phyloP scores from a whole-genome alignment of 495 filamentous ascomycete species.

The Hypoxylon subgilvum region DNA sequence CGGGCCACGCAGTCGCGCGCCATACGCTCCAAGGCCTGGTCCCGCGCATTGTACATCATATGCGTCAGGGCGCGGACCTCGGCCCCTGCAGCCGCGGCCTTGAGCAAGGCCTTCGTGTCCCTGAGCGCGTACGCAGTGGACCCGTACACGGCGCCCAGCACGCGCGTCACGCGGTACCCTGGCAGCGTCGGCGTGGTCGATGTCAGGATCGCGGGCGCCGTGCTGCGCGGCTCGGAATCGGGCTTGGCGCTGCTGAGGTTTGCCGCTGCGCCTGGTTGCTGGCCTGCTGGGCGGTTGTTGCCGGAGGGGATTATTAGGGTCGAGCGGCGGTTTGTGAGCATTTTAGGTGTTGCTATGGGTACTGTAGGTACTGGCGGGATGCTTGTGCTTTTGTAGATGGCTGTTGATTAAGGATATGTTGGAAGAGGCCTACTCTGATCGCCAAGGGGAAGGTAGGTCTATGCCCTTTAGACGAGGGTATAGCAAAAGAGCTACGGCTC shows the following conservation, averaged over 20 bases:
- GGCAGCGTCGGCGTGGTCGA: slow-evolving; percentile 26
- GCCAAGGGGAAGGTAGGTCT: neutral
- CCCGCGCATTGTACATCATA: slow-evolving; percentile 30
- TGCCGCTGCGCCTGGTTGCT: neutral
- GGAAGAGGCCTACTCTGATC: neutral
- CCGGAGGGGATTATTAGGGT: slow-evolving; percentile 32
- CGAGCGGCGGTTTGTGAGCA: slow-evolving; percentile 37
- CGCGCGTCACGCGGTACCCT: slow-evolving; percentile 25
- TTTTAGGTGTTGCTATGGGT: slow-evolving; percentile 12
- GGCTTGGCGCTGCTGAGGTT: slow-evolving; percentile 18
- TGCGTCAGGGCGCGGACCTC: slow-evolving; percentile 32
- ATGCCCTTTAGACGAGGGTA: neutral
- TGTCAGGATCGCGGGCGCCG: slow-evolving; percentile 23
- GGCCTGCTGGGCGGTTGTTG: slow-evolving; percentile 11
- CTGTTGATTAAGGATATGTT: neutral
- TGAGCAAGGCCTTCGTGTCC: slow-evolving; percentile 31
- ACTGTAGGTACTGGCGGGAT: neutral
- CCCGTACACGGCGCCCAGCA: slow-evolving; percentile 31
- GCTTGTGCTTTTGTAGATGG: neutral
- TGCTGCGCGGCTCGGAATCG: slow-evolving; percentile 29
- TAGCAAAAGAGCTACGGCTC: neutral
- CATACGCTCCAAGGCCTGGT: slow-evolving; percentile 34
- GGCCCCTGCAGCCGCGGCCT: slow-evolving; percentile 6
- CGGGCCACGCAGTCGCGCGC: slow-evolving; percentile 29
- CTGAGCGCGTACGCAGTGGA: slow-evolving; percentile 25